Conservation (phyloP, 192 early-diverging fungal species). For the Coemansia sp. region DNA sequence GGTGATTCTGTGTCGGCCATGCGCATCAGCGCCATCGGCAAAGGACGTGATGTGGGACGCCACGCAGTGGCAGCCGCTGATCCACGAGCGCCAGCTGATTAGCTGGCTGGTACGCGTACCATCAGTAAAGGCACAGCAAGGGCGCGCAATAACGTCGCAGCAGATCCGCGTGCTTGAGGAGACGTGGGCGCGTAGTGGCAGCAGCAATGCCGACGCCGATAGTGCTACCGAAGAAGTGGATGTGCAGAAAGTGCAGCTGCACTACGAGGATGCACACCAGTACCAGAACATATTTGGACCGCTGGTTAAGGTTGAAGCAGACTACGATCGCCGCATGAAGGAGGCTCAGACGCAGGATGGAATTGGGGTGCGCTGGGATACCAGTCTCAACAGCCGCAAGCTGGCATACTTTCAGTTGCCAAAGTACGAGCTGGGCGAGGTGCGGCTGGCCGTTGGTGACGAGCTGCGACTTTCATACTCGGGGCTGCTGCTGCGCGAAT, state of each 20-base stretch:
- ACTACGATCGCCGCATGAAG: slow-evolving; percentile 83
- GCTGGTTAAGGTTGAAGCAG: slow-evolving; percentile 92
- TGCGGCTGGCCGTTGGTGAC: slow-evolving; percentile 91
- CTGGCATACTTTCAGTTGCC: slow-evolving; percentile 92
- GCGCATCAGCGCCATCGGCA: slow-evolving; percentile 82
- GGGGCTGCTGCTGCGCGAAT: slow-evolving; percentile 72
- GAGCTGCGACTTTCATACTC: slow-evolving; percentile 86
- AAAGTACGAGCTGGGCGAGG: slow-evolving; percentile 84
- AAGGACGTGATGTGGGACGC: slow-evolving; percentile 98
- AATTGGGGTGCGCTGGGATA: slow-evolving; percentile 95
- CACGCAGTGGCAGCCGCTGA: slow-evolving; percentile 94
- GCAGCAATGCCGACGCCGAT: slow-evolving; percentile 68
- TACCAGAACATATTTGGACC: slow-evolving; percentile 97
- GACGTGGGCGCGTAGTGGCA: slow-evolving; percentile 80
- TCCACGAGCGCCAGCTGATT: slow-evolving; percentile 91
- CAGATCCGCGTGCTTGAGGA: slow-evolving; percentile 90
- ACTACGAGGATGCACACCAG: slow-evolving; percentile 96
- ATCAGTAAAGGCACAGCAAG: slow-evolving; percentile 77
- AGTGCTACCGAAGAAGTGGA: slow-evolving; percentile 38
- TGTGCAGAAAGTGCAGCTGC: slow-evolving; percentile 76
- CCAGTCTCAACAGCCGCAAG: slow-evolving; percentile 89
- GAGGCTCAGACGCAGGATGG: slow-evolving; percentile 96
- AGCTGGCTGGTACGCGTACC: slow-evolving; percentile 94
- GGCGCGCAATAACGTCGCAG: slow-evolving; percentile 76
- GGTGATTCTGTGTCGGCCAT: slow-evolving; percentile 92